Base-by-base conservation (phyloP, 306 rosid species). In the Carpinus fangiana region DNA sequence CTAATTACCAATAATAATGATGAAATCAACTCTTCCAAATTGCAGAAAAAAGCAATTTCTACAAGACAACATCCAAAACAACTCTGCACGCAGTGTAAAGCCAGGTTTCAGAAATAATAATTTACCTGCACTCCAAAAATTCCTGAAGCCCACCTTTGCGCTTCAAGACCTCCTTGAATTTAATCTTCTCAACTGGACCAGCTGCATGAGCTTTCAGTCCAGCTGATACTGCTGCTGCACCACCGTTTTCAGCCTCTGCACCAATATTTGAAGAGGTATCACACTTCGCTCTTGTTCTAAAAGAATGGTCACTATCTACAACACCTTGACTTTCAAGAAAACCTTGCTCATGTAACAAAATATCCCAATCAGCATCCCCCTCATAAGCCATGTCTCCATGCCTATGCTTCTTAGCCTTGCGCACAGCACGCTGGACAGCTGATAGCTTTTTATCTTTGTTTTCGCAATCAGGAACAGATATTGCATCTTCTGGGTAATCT, bases 351-450 rank as follows among this genome's bases (percentile, higher is more conserved):
- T 84, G 81, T 55, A 79, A 82, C 87, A 93, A 87, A 75, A 74
- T 82, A 36, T 93, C 96, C 99, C 99, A 96, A 55, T 93, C 97
- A 79, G 91, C 96, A 89, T 96, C 99, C 83, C 97, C 99, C 84
- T 96, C 98, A 81, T 96, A 96, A 78, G 99, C 93, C 99, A 96
- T 96, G 85, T 96, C 99, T 53, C 90, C 94, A 82, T 90, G 98
- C 88, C 91, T 87, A 54, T 75, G 88, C 88, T 87, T 91, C 79
- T 90, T 96, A 59, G 82, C 59, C 85, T 68, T 91, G 67, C 99
- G 92, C 46, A 31, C 57, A 0, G 38, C 81, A 31, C 96, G 94
- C 41, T 84, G 90, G 64, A 21, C 74, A 73, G 79, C 81, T 28
- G 90, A 88, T 65, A 86, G 86, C 86, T 79, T 90, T 82, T 66